Percentiles rank a stretch among this genome's conserved stretches.
phyloP scores from a whole-genome alignment of 495 filamentous ascomycete species.

The Podospora appendiculata region DNA sequence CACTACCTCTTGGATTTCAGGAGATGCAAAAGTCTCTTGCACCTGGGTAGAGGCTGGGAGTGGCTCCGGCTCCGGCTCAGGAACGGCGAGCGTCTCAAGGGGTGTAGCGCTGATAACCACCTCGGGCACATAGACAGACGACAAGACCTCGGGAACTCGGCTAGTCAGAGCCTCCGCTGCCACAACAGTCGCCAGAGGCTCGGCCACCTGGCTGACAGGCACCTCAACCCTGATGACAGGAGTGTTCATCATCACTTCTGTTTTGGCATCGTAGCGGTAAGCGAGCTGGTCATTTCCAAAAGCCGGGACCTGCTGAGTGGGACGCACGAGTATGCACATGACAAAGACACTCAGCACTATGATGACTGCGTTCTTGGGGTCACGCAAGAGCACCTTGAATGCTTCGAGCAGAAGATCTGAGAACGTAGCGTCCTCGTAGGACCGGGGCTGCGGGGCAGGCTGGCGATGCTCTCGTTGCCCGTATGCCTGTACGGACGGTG shows the following conservation, averaged over 20 bases:
- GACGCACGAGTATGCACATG: constrained; percentile 38
- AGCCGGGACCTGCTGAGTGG: constrained; percentile 3
- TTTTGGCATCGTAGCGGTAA: constrained; percentile 1
- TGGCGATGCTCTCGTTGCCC: constrained; percentile 10
- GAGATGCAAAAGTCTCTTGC: too few relatives aligned
- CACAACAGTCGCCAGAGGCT: too few relatives aligned
- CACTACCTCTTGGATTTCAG: too few relatives aligned
- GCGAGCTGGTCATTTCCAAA: constrained; percentile 1
- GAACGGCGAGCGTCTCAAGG: too few relatives aligned
- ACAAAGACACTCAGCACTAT: constrained; percentile 53
- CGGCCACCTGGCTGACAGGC: not conserved
- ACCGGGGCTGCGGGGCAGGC: not conserved
- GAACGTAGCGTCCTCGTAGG: constrained; percentile 35
- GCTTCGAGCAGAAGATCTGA: constrained; percentile 60
- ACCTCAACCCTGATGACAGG: not conserved
- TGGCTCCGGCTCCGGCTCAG: too few relatives aligned
- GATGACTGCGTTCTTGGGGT: constrained; percentile 66
- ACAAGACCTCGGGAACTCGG: too few relatives aligned
- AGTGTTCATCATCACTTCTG: not conserved
- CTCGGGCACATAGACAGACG: too few relatives aligned
- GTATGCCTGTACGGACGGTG: constrained; percentile 10
- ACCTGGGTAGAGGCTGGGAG: too few relatives aligned
- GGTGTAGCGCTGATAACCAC: too few relatives aligned
- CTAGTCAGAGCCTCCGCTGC: too few relatives aligned
- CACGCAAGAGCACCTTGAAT: constrained; percentile 55